phyloP scores from a whole-genome alignment of 2,329 filamentous ascomycete genomes.

The Ophiocordyceps australis region DNA sequence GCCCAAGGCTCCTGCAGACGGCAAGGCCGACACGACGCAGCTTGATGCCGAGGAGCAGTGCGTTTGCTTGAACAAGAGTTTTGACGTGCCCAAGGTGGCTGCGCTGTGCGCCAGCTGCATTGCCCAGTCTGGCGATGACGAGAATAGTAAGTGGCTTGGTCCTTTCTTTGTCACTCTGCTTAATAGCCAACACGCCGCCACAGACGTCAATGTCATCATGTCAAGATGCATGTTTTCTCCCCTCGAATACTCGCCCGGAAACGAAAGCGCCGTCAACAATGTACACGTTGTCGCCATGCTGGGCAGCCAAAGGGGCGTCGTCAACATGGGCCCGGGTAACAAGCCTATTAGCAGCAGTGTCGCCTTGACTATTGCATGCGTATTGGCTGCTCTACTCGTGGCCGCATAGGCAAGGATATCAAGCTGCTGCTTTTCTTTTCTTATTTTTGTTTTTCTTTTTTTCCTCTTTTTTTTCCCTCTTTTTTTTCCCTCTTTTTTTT shows the following conservation, averaged over 20 bases:
- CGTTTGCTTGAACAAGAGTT: conserved; percentile 19
- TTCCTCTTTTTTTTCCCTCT: not conserved
- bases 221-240: conserved; percentile 9
- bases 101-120: conserved; percentile 20
- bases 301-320: too few relatives aligned
- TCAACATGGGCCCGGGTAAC: too few relatives aligned
- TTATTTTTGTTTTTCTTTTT: too few relatives aligned
- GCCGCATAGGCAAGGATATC: too few relatives aligned
- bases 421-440: too few relatives aligned
- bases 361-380: too few relatives aligned
- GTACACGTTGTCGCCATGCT: conserved; percentile 15
- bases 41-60: conserved; percentile 14
- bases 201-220: not conserved
- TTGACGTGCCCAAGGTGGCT: conserved; percentile 18
- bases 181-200: too few relatives aligned
- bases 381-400: too few relatives aligned
- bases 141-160: conserved; percentile 11
- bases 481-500: too few relatives aligned
- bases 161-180: not conserved
- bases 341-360: too few relatives aligned
- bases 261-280: conserved; percentile 13
- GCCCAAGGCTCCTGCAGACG: not conserved
- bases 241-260: conserved; percentile 9
- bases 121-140: conserved; percentile 9
- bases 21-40: not conserved